phyloP scores from a whole-genome alignment of 1,139 yeast species.

The Saccharomyces hybrid region DNA sequence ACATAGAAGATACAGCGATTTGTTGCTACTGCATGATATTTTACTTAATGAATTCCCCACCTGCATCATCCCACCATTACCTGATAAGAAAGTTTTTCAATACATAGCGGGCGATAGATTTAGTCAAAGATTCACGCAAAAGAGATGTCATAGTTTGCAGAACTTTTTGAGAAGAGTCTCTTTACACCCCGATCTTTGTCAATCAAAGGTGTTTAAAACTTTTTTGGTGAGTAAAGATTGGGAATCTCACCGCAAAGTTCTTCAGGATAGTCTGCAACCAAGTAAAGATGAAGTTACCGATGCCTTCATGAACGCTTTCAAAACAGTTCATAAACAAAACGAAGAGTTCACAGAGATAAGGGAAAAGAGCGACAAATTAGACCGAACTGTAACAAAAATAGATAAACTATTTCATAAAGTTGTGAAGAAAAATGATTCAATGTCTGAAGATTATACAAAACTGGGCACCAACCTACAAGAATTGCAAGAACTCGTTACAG shows the following conservation, averaged over 20 bases:
- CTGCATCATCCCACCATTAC: constrained; percentile 84
- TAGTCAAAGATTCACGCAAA: constrained; percentile 69
- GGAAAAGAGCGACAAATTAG: constrained; percentile 74
- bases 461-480: constrained; percentile 65
- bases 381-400: constrained; percentile 70
- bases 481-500: constrained; percentile 49
- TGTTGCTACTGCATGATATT: constrained; percentile 68
- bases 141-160: constrained; percentile 76
- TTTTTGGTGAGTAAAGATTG: constrained; percentile 80
- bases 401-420: constrained; percentile 73
- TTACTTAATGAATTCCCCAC: constrained; percentile 75
- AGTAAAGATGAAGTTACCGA: constrained; percentile 50
- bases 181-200: constrained; percentile 62
- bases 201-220: constrained; percentile 63
- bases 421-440: constrained; percentile 63
- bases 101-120: constrained; percentile 93
- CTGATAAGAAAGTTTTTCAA: constrained; percentile 85
- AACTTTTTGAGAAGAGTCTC: constrained; percentile 69
- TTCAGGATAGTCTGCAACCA: constrained; percentile 16
- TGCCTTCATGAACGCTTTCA: constrained; percentile 84
- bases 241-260: constrained; percentile 60
- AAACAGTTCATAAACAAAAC: constrained; percentile 66
- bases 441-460: constrained; percentile 64
- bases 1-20: constrained; percentile 77
- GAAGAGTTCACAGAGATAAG: constrained; percentile 79